Base-by-base conservation (phyloP, 495 filamentous ascomycete genomes). In the Aspergillus diversus region DNA sequence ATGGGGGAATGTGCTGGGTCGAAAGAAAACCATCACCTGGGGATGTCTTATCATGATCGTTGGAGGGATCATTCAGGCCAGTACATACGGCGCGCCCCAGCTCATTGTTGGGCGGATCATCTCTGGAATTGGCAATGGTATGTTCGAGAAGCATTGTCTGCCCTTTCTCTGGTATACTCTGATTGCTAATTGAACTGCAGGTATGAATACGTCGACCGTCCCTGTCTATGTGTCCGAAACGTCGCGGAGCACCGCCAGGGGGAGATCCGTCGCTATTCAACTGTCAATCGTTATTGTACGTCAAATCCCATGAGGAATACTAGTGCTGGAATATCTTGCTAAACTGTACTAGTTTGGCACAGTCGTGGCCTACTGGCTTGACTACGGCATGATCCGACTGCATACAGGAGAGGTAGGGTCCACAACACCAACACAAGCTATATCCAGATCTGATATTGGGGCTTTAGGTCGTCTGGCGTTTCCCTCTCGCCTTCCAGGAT, bases 211-310 rank as follows among this genome's bases (percentile, higher is more conserved):
- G 15, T 61, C 58, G 27, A 66, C 59, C 13, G 63, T 66, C 5
- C 59, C 49, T 16, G 59, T 66, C 12, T 66, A 56, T 47, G 52
- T 53, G 16, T 66, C 63, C 3, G 63, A 66, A 21, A 61, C 58
- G 8, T 60, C 59, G 13, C 42, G 33, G 4, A 66, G 63, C 17
- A 51, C 53, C 31, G 47, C 55, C 6, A 58, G 63, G 17, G 86
- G 86, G 57, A 80, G 81, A 64, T 73, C 86, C 17, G 77, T 86
- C 32, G 76, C 85, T 43, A 77, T 86, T 33, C 83, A 87, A 61
- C 79, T 85, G 75, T 55, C 17, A 17, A 61, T 61, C 12, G 59
- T 55, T 13, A 61, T 61, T 15, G 59, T 61, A 55, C 61, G 70
- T 55, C 1, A 1, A 43, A 3, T 3, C 15, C 2, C 21, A 27